Percentiles rank a stretch among this genome's conserved stretches.
phyloP scores from a whole-genome alignment of 495 filamentous ascomycete species.

The Lichina pygmaea region DNA sequence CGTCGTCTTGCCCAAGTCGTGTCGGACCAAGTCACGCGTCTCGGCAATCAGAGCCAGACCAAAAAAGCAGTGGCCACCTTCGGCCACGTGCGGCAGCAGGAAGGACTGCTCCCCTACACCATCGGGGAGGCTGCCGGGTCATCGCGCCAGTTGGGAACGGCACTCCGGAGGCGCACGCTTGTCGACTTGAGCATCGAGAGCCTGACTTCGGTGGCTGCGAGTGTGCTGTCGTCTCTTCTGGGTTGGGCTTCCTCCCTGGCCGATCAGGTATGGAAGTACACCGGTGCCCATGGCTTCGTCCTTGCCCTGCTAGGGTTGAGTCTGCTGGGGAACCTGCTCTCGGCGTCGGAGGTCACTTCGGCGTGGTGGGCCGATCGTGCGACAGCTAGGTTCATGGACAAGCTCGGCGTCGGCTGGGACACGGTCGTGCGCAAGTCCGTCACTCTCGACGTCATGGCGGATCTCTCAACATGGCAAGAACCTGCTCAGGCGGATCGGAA shows the following conservation, averaged over 20 bases:
- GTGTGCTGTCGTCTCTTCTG: conserved; percentile 40
- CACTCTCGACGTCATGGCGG: conserved; percentile 58
- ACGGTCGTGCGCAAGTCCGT: conserved; percentile 60
- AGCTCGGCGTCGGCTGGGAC: conserved; percentile 55
- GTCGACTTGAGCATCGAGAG: conserved; percentile 43
- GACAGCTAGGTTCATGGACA: conserved; percentile 49
- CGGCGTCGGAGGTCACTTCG: conserved; percentile 36
- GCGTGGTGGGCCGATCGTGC: conserved; percentile 70
- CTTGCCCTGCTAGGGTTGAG: conserved; percentile 39
- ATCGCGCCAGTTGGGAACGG: conserved; percentile 18
- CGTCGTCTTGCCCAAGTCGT: conserved; percentile 65
- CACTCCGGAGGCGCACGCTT: conserved; percentile 40
- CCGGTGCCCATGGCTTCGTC: conserved; percentile 51
- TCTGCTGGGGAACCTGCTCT: conserved; percentile 37
- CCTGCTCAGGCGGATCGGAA: conserved; percentile 4
- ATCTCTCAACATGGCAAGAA: conserved; percentile 22
- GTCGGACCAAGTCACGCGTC: conserved; percentile 59
- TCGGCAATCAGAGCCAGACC: conserved; percentile 59
- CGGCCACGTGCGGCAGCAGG: conserved; percentile 57
- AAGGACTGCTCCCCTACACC: conserved; percentile 34
- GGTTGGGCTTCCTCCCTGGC: conserved; percentile 40
- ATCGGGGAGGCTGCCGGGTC: conserved; percentile 14
- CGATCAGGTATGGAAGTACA: conserved; percentile 35
- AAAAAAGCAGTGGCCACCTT: conserved; percentile 82
- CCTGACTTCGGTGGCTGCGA: conserved; percentile 37